Percentiles rank a stretch among this genome's conserved stretches.
Evolutionary conservation across 768 basidiomycete species (phyloP).

Genomic region (Trametes cingulata): DNA sequence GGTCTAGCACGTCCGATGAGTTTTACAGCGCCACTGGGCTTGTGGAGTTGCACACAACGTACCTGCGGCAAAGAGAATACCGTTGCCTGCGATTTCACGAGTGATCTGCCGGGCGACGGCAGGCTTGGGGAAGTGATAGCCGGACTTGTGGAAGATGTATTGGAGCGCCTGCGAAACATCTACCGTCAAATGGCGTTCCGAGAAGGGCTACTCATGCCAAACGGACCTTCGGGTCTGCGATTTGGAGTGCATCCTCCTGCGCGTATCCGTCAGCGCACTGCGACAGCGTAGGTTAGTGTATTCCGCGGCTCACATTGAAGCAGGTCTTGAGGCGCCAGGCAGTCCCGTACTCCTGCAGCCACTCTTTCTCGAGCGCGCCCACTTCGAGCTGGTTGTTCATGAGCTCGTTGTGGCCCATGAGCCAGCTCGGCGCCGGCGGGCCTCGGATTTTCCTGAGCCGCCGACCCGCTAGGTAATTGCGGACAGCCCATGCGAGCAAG

Average conservation of each 20-base stretch:
- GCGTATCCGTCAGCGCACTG: not conserved
- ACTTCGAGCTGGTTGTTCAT: constrained; percentile 15
- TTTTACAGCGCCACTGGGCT: not conserved
- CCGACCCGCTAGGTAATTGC: constrained; percentile 16
- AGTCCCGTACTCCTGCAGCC: constrained; percentile 23
- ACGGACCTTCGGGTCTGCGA: constrained; percentile 19
- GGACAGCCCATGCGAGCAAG: constrained; percentile 10
- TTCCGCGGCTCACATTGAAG: constrained; percentile 20
- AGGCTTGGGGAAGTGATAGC: constrained; percentile 33
- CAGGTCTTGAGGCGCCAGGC: constrained; percentile 22
- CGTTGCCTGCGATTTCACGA: constrained; percentile 22
- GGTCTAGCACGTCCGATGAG: constrained; percentile 2
- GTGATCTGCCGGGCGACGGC: constrained; percentile 16
- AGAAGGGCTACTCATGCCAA: no score
- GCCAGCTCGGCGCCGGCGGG: constrained; percentile 18
- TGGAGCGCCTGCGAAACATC: constrained; percentile 27
- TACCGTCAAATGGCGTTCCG: not conserved
- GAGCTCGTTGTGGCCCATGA: constrained; percentile 13
- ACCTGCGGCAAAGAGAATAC: constrained; percentile 23
- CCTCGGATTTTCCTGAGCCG: constrained; percentile 24
- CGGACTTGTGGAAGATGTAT: constrained; percentile 31
- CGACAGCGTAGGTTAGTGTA: not conserved
- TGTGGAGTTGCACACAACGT: not conserved
- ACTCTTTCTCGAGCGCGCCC: constrained; percentile 23
- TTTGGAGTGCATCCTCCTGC: constrained; percentile 16